Base-by-base conservation (phyloP, 805 yeast species). In the Zygotorulaspora danielsina region DNA sequence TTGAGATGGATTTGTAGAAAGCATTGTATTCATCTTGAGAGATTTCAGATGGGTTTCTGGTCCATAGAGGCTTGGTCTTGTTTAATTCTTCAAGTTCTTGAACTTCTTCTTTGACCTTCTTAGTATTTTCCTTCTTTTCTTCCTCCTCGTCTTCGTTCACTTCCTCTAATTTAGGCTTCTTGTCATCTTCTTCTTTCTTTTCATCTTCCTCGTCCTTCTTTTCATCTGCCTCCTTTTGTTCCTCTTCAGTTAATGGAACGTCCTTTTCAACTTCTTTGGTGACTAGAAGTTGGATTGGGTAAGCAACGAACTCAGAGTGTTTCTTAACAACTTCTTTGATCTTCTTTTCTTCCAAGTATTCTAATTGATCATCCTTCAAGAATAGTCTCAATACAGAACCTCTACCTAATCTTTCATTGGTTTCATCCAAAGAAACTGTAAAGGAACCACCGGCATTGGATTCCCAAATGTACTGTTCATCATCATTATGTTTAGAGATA, bases 361-460 rank as follows among this genome's bases (percentile, higher is more conserved):
- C 98, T 61, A 86, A 78, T 78, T 93, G 98, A 69, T 93, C 99
- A 58, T 94, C 98, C 79, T 93, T 93, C 75, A 93, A 74, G 84
- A 88, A 89, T 68, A 93, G 77, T 75, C 97, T 85, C 63, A 93
- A 77, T 54, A 89, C 69, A 55, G 97, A 73, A 86, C 99, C 99
- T 76, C 99, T 89, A 55, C 85, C 77, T 54, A 93, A 74, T 65
- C 71, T 81, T 76, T 85, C 95, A 68, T 84, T 83, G 51, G 73
- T 67, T 65, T 82, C 90, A 64, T 93, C 99, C 59, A 84, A 75
- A 48, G 97, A 79, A 62, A 93, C 86, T 59, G 96, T 87, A 78
- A 93, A 93, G 75, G 93, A 90, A 67, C 99, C 99, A 70, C 98
- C 99, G 52, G 99, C 99, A 62, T 93, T 89, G 36, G 98, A 93